Evolutionary conservation across 164 flowering plant genomes (phyloP).

Genomic region (Kalanchoe fedtschenkoi): DNA sequence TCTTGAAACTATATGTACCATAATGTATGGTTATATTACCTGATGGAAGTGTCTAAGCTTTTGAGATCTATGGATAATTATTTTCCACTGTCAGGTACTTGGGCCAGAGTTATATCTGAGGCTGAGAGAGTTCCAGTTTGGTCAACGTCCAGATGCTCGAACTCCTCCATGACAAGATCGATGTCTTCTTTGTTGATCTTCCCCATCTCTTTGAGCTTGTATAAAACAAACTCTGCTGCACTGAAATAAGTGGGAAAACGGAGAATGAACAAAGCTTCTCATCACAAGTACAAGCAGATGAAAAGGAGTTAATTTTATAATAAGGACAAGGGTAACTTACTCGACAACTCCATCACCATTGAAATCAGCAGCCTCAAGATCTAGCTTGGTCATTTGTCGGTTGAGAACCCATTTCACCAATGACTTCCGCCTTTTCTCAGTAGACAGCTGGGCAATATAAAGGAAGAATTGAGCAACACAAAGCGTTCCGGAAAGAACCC

Average conservation of each 20-base stretch:
- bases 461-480: conserved; percentile 44
- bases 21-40: too few relatives aligned
- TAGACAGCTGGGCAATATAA: conserved; percentile 39
- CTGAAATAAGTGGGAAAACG: conserved; percentile 18
- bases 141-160: conserved; percentile 70
- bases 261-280: too few relatives aligned
- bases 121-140: conserved; percentile 62
- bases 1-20: too few relatives aligned
- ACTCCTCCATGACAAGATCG: conserved; percentile 49
- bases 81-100: conserved; percentile 10
- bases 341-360: conserved; percentile 54
- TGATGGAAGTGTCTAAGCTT: not conserved
- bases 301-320: not conserved
- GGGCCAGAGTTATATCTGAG: conserved; percentile 46
- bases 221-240: conserved; percentile 63
- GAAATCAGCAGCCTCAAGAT: conserved; percentile 84
- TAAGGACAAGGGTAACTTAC: conserved; percentile 23
- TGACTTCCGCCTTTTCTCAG: conserved; percentile 38
- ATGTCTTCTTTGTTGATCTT: conserved; percentile 70
- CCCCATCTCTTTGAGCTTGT: conserved; percentile 86
- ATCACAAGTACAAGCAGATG: not conserved
- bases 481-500: conserved; percentile 46
- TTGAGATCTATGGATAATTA: not conserved
- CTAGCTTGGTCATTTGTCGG: conserved; percentile 36
- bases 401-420: conserved; percentile 65